Base-by-base conservation (phyloP, 495 filamentous ascomycete species). In the Gamarada debralockiae region DNA sequence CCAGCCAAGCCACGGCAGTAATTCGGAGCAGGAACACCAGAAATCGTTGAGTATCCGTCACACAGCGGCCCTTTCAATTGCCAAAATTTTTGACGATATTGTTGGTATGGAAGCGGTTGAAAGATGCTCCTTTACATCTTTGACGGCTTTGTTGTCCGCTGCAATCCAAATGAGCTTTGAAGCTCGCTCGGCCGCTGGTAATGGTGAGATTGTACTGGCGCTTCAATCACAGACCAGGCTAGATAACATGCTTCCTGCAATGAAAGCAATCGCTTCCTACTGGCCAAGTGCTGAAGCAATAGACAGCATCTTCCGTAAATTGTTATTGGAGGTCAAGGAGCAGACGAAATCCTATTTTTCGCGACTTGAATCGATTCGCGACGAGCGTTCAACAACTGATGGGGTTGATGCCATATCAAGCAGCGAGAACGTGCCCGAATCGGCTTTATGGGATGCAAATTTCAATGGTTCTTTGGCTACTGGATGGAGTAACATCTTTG, bases 11-110 rank as follows among this genome's bases (percentile, higher is more conserved):
- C 73, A 73, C 37, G 68, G 68, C 12, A 68, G 69, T 2, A 68
- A 74, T 50, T 73, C 75, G 45, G 68, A 70, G 8, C 70, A 72
- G 45, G 75, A 75, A 21, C 75, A 71, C 53, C 73, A 68, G 53
- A 70, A 68, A 15, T 72, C 73, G 10, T 70, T 73, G 6, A 67
- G 70, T 10, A 73, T 73, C 10, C 27, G 27, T 10, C 1, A 78
- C 76, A 49, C 21, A 23, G 43, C 43, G 2, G 43, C 43, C n/a
- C 24, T 23, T n/a, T 14, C 21, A n/a, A 46, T 66, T 67, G 21
- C 74, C 71, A n/a, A 27, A 14, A n/a, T 49, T 43, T 34, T 21
- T 42, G 20, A 51, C 29, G 6, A 15, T 45, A 21, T 38, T 38
- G 47, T 6, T 25, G 21, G 27, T 22, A 20, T 21, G 15, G 9